Base-by-base conservation (phyloP, 495 filamentous ascomycete genomes). In the Penicillium samsonianum region DNA sequence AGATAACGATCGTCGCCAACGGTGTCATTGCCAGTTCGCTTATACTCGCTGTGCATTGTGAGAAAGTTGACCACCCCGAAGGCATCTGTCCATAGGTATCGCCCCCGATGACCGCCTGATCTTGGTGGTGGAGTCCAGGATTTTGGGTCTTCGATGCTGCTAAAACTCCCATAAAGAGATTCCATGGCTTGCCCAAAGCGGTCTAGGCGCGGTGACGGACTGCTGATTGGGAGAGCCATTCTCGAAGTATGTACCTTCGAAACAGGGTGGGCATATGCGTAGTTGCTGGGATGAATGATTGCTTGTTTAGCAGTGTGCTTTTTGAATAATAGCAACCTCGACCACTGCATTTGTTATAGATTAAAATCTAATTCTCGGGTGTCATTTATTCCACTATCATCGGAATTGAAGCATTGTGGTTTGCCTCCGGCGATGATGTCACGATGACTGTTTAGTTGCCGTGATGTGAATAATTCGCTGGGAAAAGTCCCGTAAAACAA, bases 11-110 rank as follows among this genome's bases (percentile, higher is more conserved):
- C 59, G 22, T 70, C 62, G 5, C 53, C 44, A 1, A 12, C 6
- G 0, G 5, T 22, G 0, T 44, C 37, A 2, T 26, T 46, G 9
- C 57, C 64, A 12, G 59, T 55, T 3, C 23, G 44, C 9, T 49
- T 57, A 25, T 69, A 63, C 41, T 81, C 78, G 10, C 65, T 67
- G 58, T 81, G 77, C 12, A 89, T 73, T 23, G 86, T 88, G 33
- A 88, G 64, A 58, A 89, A 80, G 62, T 88, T 87, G 55, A 88
- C 47, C 3, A 89, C 81, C n/a, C 84, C 85, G 59, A 87, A 88
- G 1, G 84, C 84, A 57, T 88, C 86, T 0, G 83, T 87, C 86
- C 84, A 87, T 30, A 88, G 76, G 63, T 88, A 88, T 19, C 86
- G 78, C 33, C 86, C 86, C n/a, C 68, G 75, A 58, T 87, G 83